Evolutionary conservation across 345 rosid genomes (phyloP).

Genomic region (Salix purpurea): DNA sequence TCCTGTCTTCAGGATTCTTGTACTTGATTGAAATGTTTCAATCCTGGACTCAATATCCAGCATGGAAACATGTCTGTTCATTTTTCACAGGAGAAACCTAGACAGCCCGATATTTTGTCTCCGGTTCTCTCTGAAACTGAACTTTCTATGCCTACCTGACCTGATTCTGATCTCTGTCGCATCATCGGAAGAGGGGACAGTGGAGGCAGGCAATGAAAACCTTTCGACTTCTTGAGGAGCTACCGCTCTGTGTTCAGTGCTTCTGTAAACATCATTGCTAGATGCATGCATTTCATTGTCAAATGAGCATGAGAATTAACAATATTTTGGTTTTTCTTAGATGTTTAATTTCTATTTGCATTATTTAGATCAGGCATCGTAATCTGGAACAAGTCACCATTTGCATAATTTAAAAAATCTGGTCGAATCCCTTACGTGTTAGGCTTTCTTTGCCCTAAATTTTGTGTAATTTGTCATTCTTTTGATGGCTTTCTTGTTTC

Average conservation of each 20-base stretch:
- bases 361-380: too few species aligned
- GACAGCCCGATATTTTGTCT: conserved; percentile 62
- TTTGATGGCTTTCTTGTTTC: too few species aligned
- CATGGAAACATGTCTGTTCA: too few species aligned
- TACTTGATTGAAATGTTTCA: not conserved
- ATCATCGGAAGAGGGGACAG: conserved; percentile 47
- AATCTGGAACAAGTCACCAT: conserved; percentile 72
- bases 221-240: conserved; percentile 48
- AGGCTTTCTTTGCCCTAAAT: too few species aligned
- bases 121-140: conserved; percentile 66
- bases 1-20: not conserved
- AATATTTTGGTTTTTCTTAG: too few species aligned
- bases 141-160: conserved; percentile 48
- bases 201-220: conserved; percentile 59
- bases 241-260: conserved; percentile 61
- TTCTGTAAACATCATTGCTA: conserved; percentile 69
- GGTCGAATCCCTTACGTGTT: too few species aligned
- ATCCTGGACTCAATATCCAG: too few species aligned
- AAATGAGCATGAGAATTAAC: not conserved
- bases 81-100: conserved; percentile 40
- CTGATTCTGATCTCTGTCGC: conserved; percentile 38
- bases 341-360: too few species aligned
- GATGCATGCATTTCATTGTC: conserved; percentile 36
- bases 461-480: too few species aligned
- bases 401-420: too few species aligned